Base-by-base conservation (phyloP, 176 grass and related monocot genomes). In the Carex parvula region DNA sequence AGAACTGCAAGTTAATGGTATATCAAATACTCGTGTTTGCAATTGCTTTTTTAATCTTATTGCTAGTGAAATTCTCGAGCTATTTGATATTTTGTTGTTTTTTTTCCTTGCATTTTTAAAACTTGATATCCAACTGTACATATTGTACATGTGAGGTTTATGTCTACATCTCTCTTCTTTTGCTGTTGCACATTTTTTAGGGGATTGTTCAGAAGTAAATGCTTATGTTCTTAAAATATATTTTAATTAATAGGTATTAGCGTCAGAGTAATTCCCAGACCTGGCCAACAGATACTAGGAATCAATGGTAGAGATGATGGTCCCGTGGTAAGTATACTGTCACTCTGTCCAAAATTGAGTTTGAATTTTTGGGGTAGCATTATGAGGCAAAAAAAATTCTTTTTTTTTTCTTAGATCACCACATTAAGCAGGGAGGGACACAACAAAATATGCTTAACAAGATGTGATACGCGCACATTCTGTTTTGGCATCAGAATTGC, bases 301-400 rank as follows among this genome's bases (percentile, higher is more conserved):
- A 87, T 89, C 74, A 99, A 94, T 89, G 96, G 96, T 60, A 85
- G 96, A 77, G 96, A 99, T 92, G 96, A 99, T 92, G 96, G 96
- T 17, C 92, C 91, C 67, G 83, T 94, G 93, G 96, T 99, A 80
- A 95, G 89, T 90, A 86, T 56, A 72, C 84, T 92, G 41, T 71
- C 83, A 79, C 46, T 87, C 62, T n/a, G 41, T 79, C 3, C 11
- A 78, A 78, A 35, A 33, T 57, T 78, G 13, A 33, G 7, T 78
- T 55, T 35, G 15, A 56, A 56, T 78, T 56, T 78, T 16, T 3
- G 4, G 13, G 16, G 24, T 3, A 9, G 48, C 46, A 57, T n/a
- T n/a, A n/a, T 57, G 52, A 56, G 52, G 73, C 26, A 57, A 78
- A 57, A 17, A 57, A 35, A 14, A 18, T 33, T n/a, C n/a, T 3